Evolutionary conservation across 164 flowering plant species (phyloP), one percentile per base, ranked within the genome.

Genomic region (Vitis rupestris): DNA sequence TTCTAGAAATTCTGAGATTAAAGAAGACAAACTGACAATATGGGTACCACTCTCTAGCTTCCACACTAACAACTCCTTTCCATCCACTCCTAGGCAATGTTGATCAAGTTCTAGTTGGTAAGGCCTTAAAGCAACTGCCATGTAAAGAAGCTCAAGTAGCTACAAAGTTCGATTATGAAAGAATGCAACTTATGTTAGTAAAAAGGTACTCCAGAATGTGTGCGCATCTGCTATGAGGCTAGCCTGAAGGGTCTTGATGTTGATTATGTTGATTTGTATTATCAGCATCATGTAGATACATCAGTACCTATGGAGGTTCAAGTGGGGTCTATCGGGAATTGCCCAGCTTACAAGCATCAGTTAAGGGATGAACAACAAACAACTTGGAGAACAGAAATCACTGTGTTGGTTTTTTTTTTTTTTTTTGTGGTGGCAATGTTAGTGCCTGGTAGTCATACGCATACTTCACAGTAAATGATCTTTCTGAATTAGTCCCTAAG

Each of bases 21-120:
- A 59, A 70, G 84, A 75, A 52, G 76, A 59, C 16, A 30, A 69
- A 49, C 23, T 70, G 14, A 74, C 27, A 23, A 23, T 23, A 23
- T 23, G 27, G 27, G 27, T 23, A 23, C 27, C 27, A 23, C 27
- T 23, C 27, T 23, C 27, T 23, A 23, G 27, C 27, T 23, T 23
- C 27, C 27, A 23, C 27, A 23, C 27, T 23, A 23, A 23, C 27
- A 23, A 23, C 27, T 23, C 27, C 27, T 23, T 23, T 23, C 27
- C 27, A 23, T 23, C 27, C 27, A 23, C 27, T 23, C 27, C 27
- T 23, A 64, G 63, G 75, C 66, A 59, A 74, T 65, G 59, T 80
- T 3, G 88, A 90, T 78, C 90, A 89, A 72, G 56, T 82, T 65
- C 68, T 89, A 52, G 70, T 89, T 50, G 89, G 90, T 27, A 50